phyloP scores from a whole-genome alignment of 441 rosid species.

The Adansonia madagascariensis region DNA sequence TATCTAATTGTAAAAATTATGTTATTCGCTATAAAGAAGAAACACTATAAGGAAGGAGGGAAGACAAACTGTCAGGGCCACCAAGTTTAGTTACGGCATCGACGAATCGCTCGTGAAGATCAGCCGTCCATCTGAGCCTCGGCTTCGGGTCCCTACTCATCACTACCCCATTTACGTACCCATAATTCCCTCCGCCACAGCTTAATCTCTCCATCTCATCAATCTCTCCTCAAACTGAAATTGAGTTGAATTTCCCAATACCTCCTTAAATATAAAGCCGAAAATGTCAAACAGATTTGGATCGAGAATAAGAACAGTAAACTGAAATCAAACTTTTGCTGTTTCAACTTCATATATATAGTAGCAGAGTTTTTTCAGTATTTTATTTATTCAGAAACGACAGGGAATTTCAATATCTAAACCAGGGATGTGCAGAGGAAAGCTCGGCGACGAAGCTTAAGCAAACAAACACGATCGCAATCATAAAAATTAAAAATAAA shows the following conservation, averaged over 20 bases:
- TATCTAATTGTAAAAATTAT: background rate
- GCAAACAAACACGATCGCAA: slow-evolving; percentile 34
- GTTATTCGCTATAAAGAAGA: background rate
- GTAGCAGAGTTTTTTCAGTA: background rate
- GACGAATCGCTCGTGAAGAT: slow-evolving; percentile 73
- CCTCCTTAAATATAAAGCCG: background rate
- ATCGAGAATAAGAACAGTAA: background rate
- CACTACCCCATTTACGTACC: slow-evolving; percentile 63
- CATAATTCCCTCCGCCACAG: slow-evolving; percentile 38
- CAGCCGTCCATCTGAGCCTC: slow-evolving; percentile 69
- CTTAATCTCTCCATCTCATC: slow-evolving; percentile 46
- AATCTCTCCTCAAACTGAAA: slow-evolving; percentile 5
- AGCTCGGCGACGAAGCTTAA: slow-evolving; percentile 66
- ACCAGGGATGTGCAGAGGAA: slow-evolving; percentile 46
- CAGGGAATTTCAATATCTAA: background rate
- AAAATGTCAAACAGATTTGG: background rate
- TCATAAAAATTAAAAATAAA: background rate
- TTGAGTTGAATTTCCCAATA: background rate
- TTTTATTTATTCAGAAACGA: background rate
- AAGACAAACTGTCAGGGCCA: slow-evolving; percentile 63
- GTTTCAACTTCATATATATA: slow-evolving; percentile 2
- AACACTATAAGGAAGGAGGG: background rate
- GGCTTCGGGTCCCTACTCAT: slow-evolving; percentile 85
- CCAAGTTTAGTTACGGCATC: slow-evolving; percentile 75
- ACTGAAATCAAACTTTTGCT: background rate